Evolutionary conservation across 768 basidiomycete genomes (phyloP), one percentile per base, ranked within the genome.

Genomic region (Podaxis sp.): DNA sequence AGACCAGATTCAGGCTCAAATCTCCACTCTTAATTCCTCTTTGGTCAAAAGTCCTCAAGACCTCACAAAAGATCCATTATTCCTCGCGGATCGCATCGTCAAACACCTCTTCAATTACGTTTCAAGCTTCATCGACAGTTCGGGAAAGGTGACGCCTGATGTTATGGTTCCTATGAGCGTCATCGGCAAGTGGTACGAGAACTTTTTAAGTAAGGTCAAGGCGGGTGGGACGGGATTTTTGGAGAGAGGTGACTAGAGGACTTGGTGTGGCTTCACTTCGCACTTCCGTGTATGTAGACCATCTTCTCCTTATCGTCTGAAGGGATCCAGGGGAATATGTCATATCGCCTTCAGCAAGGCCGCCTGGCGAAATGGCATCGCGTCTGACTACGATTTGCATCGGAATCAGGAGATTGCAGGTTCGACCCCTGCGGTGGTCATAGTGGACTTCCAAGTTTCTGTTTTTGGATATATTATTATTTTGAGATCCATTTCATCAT

Each of bases 361-460:
- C 87, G 89, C 85, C 86, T 90, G 89, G 89, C 89, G 88, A 89
- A 91, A 90, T 90, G 89, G 89, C 88, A 91, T 90, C 89, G 89
- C 88, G 89, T 90, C 88, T 90, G 88, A 90, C 89, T 90, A 89
- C 88, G 88, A 89, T 66, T 12, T 50, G 24, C 8, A 50, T 50
- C 49, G 49, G 22, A 69, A 90, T 90, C 89, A 90, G 88, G 89
- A 91, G 89, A 89, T 90, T 90, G 89, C 87, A 91, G 88, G 90
- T 91, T 91, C 89, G 88, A 91, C 81, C 85, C 89, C 88, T 91
- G 88, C 86, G 84, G 87, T 87, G 89, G 87, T 90, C 88, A 89
- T 27, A 27, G 27, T 27, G 27, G 5, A 27, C 27, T 27, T 27
- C 27, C 6, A 6, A 27, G 27, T 27, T 27, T 27, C 7, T 33